phyloP scores from a whole-genome alignment of 257 asterid genomes.

The Salvia hispanica region DNA sequence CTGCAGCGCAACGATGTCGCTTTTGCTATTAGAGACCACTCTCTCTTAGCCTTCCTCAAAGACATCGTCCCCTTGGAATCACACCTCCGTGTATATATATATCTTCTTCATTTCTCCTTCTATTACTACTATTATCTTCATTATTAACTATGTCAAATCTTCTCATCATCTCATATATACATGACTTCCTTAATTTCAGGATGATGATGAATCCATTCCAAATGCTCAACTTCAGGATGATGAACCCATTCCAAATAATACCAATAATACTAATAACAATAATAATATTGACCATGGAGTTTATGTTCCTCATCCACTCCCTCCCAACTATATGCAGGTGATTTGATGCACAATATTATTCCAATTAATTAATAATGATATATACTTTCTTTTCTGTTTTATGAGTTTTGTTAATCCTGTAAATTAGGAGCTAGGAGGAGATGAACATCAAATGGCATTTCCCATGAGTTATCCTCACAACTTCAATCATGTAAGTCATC shows the following conservation, averaged over 20 bases:
- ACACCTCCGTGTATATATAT: neutral
- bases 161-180: too few relatives aligned
- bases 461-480: constrained; percentile 19
- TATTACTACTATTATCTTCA: too few relatives aligned
- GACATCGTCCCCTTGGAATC: neutral
- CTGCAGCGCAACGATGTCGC: constrained; percentile 1
- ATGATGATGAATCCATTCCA: too few relatives aligned
- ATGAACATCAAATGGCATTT: constrained; percentile 19
- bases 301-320: constrained; percentile 1
- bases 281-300: neutral
- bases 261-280: too few relatives aligned
- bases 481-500: constrained; percentile 27
- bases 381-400: too few relatives aligned
- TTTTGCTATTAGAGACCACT: neutral
- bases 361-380: neutral
- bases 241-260: neutral
- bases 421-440: constrained; percentile 6
- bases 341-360: neutral
- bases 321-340: neutral
- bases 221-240: neutral
- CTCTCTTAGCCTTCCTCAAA: constrained; percentile 1
- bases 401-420: neutral
- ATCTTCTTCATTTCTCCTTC: too few relatives aligned
- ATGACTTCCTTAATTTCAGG: too few relatives aligned
- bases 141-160: too few relatives aligned